Conservation (phyloP, 208 protist species). For the Acanthamoeba royreba region DNA sequence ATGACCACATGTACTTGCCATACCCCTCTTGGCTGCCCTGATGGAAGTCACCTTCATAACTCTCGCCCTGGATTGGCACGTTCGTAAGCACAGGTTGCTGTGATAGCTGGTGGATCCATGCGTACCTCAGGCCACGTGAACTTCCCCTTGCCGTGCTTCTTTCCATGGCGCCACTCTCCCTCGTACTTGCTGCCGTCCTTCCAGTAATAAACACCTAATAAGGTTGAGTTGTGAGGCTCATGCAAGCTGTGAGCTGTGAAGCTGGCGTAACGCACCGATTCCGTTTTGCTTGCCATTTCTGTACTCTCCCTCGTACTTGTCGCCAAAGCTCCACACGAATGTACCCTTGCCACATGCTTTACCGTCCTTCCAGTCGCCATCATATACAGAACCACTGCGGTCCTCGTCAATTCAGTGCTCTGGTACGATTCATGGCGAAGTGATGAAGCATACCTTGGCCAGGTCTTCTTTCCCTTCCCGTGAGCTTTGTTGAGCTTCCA, state of each 20-base stretch:
- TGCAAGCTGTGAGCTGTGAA: background rate
- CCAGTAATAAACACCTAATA: background rate
- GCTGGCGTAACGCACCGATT: background rate
- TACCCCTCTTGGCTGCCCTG: background rate
- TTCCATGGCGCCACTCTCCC: background rate
- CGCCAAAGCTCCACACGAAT: background rate
- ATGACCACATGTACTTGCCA: background rate
- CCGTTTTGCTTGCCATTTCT: background rate
- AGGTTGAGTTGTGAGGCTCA: too few species aligned
- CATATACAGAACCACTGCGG: background rate
- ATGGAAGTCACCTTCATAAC: constrained; percentile 33
- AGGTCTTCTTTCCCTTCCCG: background rate
- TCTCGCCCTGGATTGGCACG: constrained; percentile 9
- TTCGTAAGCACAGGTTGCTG: too few species aligned
- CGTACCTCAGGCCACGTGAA: background rate
- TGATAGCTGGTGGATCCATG: background rate
- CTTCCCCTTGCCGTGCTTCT: constrained; percentile 13
- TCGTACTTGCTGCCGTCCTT: constrained; percentile 11
- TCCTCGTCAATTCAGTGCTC: background rate
- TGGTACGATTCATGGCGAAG: background rate
- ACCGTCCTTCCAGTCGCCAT: background rate
- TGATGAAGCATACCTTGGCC: background rate
- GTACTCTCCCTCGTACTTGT: background rate
- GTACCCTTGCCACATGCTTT: background rate
- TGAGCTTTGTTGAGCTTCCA: background rate